phyloP scores from a whole-genome alignment of 768 basidiomycete species.

The Mycena amicta region DNA sequence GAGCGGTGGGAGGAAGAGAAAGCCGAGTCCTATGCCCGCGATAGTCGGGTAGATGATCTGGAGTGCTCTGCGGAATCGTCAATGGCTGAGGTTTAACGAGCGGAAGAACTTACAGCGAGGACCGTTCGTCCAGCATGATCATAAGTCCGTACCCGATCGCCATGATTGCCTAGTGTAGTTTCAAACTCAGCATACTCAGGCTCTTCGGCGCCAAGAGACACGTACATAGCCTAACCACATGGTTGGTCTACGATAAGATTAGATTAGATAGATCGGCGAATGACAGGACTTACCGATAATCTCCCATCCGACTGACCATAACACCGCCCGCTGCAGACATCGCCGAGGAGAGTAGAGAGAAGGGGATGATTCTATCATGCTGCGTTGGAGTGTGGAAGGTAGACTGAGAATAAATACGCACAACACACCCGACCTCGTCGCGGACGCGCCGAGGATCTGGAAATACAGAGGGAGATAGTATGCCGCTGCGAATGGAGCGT shows the following conservation, averaged over 20 bases:
- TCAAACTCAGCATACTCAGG: too few relatives aligned
- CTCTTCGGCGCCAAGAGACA: background rate
- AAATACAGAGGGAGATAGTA: slow-evolving; percentile 79
- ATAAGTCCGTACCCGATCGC: slow-evolving; percentile 73
- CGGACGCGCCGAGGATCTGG: slow-evolving; percentile 77
- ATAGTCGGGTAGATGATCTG: slow-evolving; percentile 69
- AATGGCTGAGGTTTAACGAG: slow-evolving; percentile 11
- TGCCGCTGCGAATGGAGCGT: slow-evolving; percentile 46
- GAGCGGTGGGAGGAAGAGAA: slow-evolving; percentile 71
- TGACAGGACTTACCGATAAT: slow-evolving; percentile 47
- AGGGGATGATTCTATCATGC: slow-evolving; percentile 67
- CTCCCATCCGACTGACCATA: slow-evolving; percentile 55
- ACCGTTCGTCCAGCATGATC: slow-evolving; percentile 65
- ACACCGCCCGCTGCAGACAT: slow-evolving; percentile 60
- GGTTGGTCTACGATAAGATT: slow-evolving; percentile 20
- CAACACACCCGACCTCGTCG: slow-evolving; percentile 70
- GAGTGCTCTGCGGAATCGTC: slow-evolving; percentile 45
- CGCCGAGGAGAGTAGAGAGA: slow-evolving; percentile 59
- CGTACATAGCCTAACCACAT: slow-evolving; percentile 62
- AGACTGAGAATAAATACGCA: slow-evolving; percentile 33
- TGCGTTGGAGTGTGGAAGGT: background rate
- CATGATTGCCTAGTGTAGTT: slow-evolving; percentile 36
- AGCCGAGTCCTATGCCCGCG: slow-evolving; percentile 64
- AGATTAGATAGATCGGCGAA: background rate
- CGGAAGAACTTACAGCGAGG: slow-evolving; percentile 45